Conservation (phyloP, 2,329 filamentous ascomycete genomes). For the Diaporthe sp. region DNA sequence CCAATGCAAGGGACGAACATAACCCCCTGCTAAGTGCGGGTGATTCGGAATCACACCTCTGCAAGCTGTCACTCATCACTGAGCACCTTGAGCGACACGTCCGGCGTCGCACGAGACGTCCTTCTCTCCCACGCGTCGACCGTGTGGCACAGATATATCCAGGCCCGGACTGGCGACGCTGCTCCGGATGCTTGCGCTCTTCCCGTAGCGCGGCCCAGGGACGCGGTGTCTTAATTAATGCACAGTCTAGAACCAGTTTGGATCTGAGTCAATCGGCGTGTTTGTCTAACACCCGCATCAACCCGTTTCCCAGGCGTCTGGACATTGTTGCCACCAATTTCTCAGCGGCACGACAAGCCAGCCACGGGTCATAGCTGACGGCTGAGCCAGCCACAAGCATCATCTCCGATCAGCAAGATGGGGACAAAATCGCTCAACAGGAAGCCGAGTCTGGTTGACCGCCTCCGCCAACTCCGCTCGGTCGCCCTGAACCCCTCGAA, state of each 20-base stretch:
- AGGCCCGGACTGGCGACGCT: not conserved
- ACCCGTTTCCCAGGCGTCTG: not conserved
- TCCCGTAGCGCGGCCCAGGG: not conserved
- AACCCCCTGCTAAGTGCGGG: constrained; percentile 1
- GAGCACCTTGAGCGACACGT: not conserved
- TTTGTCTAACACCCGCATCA: not conserved
- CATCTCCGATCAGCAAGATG: not conserved
- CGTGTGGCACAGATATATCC: not conserved
- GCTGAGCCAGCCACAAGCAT: not conserved
- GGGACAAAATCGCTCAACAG: not conserved
- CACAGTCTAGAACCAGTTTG: not conserved
- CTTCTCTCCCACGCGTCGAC: not conserved
- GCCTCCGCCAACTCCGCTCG: constrained; percentile 32
- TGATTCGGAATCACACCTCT: not conserved
- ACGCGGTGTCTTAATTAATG: not conserved
- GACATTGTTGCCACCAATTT: not conserved
- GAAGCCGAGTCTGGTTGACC: constrained; percentile 37
- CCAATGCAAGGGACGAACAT: constrained; percentile 16
- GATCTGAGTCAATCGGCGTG: not conserved
- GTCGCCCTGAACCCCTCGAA: not conserved
- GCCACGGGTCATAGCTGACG: not conserved
- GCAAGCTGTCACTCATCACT: not conserved
- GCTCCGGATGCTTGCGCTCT: not conserved
- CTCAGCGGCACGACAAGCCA: not conserved
- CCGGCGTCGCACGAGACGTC: not conserved